phyloP scores from a whole-genome alignment of 1,284 basidiomycete species.

The Vanrija sp. region DNA sequence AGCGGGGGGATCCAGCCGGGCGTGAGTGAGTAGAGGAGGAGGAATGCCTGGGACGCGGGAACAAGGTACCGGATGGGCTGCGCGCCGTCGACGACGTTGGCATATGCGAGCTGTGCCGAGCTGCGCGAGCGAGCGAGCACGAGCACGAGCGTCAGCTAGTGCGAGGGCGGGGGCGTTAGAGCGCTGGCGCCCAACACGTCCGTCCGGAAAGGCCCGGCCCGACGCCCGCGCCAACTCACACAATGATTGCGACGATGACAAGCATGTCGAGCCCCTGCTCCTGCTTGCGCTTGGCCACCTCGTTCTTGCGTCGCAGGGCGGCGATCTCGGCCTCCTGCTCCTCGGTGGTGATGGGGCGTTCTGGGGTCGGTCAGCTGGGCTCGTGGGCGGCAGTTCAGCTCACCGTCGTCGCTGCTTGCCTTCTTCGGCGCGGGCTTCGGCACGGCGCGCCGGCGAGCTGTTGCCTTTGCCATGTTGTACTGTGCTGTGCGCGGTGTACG shows the following conservation, averaged over 20 bases:
- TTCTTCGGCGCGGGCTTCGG: neutral
- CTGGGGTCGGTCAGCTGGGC: conserved; percentile 12
- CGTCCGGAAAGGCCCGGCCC: neutral
- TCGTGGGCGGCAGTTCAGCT: neutral
- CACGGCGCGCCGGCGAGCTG: neutral
- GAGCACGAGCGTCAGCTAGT: too few relatives aligned
- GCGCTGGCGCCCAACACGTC: too few relatives aligned
- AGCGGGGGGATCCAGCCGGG: neutral
- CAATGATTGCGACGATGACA: conserved; percentile 24
- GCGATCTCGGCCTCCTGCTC: conserved; percentile 40
- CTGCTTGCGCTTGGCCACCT: conserved; percentile 20
- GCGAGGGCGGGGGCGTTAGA: too few relatives aligned
- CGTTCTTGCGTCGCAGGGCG: conserved; percentile 24
- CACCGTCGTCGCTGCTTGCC: conserved; percentile 7
- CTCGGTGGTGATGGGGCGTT: conserved; percentile 12
- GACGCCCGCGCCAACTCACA: conserved; percentile 26
- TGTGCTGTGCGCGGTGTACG: neutral
- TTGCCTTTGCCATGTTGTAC: conserved; percentile 1
- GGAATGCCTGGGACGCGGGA: neutral
- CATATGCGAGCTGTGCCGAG: neutral
- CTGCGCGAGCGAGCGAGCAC: neutral
- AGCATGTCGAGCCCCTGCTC: conserved; percentile 30
- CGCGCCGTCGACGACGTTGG: neutral
- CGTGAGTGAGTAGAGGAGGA: neutral
- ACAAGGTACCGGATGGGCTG: neutral